A percentile compares a stretch with the other conserved stretches of the same genome.
phyloP scores from a whole-genome alignment of 176 grass and related monocot genomes.

The Carex parvula region DNA sequence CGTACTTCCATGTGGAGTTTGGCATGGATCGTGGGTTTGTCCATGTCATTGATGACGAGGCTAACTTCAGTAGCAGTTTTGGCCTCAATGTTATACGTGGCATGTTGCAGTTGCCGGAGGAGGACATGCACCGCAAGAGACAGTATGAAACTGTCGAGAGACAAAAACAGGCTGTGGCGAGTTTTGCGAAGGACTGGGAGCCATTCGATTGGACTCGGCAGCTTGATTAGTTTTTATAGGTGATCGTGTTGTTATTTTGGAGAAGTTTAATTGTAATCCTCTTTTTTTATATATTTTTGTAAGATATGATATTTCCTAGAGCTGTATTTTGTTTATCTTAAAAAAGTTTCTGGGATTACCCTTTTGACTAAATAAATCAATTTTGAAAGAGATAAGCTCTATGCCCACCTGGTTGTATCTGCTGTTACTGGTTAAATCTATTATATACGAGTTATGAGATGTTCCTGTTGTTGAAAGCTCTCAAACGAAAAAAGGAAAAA shows the following conservation, averaged over 20 bases:
- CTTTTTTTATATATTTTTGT: background rate
- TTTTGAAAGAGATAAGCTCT: constrained; percentile 13
- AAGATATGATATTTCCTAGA: background rate
- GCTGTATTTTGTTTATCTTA: background rate
- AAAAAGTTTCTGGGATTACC: background rate
- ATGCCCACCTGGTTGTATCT: background rate
- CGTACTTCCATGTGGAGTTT: constrained; percentile 95
- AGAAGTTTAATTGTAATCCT: background rate
- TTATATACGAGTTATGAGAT: background rate
- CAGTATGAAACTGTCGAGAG: constrained; percentile 66
- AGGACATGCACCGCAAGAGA: constrained; percentile 72
- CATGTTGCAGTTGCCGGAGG: constrained; percentile 65
- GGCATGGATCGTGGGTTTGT: constrained; percentile 77
- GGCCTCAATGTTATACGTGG: constrained; percentile 80
- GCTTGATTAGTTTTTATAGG: constrained; percentile 28
- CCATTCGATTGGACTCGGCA: constrained; percentile 82
- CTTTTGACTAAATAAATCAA: background rate
- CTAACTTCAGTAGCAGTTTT: constrained; percentile 65
- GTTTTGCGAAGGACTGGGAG: constrained; percentile 68
- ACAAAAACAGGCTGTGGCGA: constrained; percentile 52
- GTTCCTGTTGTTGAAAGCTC: background rate
- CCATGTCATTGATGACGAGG: constrained; percentile 91
- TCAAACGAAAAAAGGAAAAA: background rate
- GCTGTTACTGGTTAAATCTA: background rate
- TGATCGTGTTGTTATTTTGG: background rate